These are phyloP conservation scores for Leccinum olivaceopallidum DNA, from an alignment of 768 basidiomycete genomes.

Conservation along the genomic window DNA sequence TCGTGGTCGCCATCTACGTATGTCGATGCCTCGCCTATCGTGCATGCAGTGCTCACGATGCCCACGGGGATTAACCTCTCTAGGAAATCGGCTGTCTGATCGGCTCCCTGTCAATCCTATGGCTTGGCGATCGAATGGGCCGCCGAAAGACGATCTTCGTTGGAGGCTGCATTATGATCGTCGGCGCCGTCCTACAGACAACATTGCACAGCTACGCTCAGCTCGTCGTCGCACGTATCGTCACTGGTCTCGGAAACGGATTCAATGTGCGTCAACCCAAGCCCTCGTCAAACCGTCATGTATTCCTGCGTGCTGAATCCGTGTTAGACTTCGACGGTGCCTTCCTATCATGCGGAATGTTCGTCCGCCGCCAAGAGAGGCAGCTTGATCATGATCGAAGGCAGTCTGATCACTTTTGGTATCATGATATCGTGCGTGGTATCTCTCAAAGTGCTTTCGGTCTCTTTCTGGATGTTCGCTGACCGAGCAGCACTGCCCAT, in stretches of 20 bases:
- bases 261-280: constrained; percentile 38
- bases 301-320: neutral
- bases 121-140: constrained; percentile 60
- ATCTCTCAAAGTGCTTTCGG: neutral
- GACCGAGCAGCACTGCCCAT: constrained; percentile 41
- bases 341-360: constrained; percentile 60
- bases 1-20: constrained; percentile 60
- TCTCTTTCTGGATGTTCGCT: neutral
- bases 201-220: constrained; percentile 59
- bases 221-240: constrained; percentile 58
- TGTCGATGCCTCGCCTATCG: constrained; percentile 7
- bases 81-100: constrained; percentile 66
- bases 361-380: constrained; percentile 60
- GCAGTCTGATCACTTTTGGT: constrained; percentile 62
- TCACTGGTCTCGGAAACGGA: constrained; percentile 68
- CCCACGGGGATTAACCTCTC: neutral
- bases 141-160: constrained; percentile 57
- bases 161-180: constrained; percentile 59
- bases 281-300: no score
- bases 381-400: constrained; percentile 65
- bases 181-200: constrained; percentile 61
- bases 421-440: constrained; percentile 58
- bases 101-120: constrained; percentile 62
- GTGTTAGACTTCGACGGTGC: constrained; percentile 50
- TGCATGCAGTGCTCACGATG: neutral